Evolutionary conservation across 2,329 filamentous ascomycete genomes (phyloP).

Genomic region (Fusarium sp.): DNA sequence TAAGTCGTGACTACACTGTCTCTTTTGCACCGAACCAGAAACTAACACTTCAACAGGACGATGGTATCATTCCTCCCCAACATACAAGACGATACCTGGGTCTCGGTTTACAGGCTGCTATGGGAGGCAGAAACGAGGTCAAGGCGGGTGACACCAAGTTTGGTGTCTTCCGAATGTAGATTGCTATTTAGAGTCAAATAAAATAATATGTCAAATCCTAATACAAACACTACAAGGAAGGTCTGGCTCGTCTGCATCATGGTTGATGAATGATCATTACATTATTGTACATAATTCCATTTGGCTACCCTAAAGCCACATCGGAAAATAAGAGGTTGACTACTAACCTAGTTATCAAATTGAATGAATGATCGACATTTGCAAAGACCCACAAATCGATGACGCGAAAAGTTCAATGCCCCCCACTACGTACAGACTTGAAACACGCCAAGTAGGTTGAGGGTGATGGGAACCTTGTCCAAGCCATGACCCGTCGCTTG

Average conservation of each 20-base stretch:
- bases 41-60: constrained; percentile 64
- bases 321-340: neutral
- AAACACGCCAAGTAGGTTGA: constrained; percentile 35
- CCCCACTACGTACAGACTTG: constrained; percentile 27
- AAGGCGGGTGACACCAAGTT: constrained; percentile 74
- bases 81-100: constrained; percentile 80
- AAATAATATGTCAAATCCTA: constrained; percentile 4
- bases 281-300: neutral
- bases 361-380: constrained; percentile 32
- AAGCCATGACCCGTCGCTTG: neutral
- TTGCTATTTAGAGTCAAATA: constrained; percentile 3
- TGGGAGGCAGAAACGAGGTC: constrained; percentile 73
- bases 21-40: neutral
- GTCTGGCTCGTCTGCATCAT: neutral
- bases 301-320: constrained; percentile 19
- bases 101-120: constrained; percentile 75
- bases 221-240: neutral
- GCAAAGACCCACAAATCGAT: constrained; percentile 20
- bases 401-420: constrained; percentile 17
- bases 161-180: constrained; percentile 85
- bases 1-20: constrained; percentile 48
- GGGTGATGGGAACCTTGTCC: neutral
- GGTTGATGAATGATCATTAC: neutral
- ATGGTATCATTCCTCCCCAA: constrained; percentile 81
- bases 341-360: neutral